Conservation (phyloP, 2,329 filamentous ascomycete species). For the Beauveria brongniartii region DNA sequence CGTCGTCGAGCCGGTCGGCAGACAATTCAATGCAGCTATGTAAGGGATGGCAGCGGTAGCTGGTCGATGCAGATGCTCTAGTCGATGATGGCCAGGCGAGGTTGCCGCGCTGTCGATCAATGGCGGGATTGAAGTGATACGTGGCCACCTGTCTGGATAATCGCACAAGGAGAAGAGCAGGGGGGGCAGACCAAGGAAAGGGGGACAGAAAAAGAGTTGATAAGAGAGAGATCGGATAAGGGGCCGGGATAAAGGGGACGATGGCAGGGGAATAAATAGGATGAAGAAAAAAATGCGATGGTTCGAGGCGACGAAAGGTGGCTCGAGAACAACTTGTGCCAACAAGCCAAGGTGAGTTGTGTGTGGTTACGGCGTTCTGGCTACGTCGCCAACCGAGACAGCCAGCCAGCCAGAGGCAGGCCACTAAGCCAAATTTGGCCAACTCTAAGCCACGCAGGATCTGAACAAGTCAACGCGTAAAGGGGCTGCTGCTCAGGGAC, state of each 20-base stretch:
- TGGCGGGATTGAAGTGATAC: neutral
- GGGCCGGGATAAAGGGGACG: neutral
- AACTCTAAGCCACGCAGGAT: neutral
- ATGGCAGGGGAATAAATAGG: neutral
- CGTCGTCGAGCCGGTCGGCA: neutral
- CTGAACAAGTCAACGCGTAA: neutral
- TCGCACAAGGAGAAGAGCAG: neutral
- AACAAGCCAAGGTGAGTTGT: constrained; percentile 4
- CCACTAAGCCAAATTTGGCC: neutral
- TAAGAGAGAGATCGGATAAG: constrained; percentile 5
- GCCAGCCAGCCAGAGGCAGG: neutral
- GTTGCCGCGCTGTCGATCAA: constrained; percentile 1
- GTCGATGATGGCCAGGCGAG: constrained; percentile 12
- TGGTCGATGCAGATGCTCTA: neutral
- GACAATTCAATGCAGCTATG: neutral
- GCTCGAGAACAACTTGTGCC: constrained; percentile 1
- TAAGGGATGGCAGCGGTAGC: neutral
- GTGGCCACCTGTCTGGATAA: constrained; percentile 2
- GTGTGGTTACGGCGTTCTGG: constrained; percentile 6
- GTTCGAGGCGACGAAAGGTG: constrained; percentile 3
- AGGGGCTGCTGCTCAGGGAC: neutral
- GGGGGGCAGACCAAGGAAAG: neutral
- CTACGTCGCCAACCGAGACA: constrained; percentile 12
- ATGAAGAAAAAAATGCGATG: constrained; percentile 1
- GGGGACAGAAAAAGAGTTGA: neutral